These are phyloP conservation scores for Aspergillus viridinutans DNA, from an alignment of 2,329 filamentous ascomycete genomes.

Conservation along the genomic window DNA sequence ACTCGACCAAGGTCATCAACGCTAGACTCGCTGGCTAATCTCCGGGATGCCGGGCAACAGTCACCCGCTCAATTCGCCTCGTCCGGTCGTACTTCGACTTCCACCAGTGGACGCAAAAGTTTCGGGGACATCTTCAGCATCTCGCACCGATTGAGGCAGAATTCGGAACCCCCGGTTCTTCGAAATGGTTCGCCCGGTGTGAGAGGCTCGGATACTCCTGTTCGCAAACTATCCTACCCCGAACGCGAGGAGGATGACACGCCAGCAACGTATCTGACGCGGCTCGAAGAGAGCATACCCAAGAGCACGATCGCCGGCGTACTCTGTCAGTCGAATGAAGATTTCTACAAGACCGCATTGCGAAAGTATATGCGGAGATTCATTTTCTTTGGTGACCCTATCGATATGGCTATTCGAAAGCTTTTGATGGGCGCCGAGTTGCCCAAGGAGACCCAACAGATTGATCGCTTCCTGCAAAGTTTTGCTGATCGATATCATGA, in stretches of 20 bases:
- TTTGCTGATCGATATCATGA: conserved; percentile 97
- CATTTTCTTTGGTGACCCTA: conserved; percentile 91
- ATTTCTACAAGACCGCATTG: conserved; percentile 76
- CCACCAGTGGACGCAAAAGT: conserved; percentile 80
- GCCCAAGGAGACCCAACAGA: conserved; percentile 96
- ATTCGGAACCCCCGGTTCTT: conserved; percentile 65
- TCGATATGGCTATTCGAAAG: conserved; percentile 96
- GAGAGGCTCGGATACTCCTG: conserved; percentile 63
- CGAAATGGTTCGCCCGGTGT: conserved; percentile 60
- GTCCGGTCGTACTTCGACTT: conserved; percentile 69
- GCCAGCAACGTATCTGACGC: conserved; percentile 79
- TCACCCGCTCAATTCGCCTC: conserved; percentile 57
- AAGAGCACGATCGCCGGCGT: conserved; percentile 79
- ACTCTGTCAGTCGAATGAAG: conserved; percentile 78
- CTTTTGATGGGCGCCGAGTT: conserved; percentile 94
- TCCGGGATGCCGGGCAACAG: conserved; percentile 66
- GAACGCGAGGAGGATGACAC: conserved; percentile 83
- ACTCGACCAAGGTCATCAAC: conserved; percentile 81
- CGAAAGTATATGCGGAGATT: conserved; percentile 95
- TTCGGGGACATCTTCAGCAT: conserved; percentile 84
- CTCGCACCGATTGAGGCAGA: conserved; percentile 70
- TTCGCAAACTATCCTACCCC: conserved; percentile 66
- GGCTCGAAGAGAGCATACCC: conserved; percentile 74
- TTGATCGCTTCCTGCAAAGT: conserved; percentile 86
- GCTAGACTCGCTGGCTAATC: conserved; percentile 73